Evolutionary conservation across 2,329 filamentous ascomycete species (phyloP).

Genomic region (Fusarium sp.): DNA sequence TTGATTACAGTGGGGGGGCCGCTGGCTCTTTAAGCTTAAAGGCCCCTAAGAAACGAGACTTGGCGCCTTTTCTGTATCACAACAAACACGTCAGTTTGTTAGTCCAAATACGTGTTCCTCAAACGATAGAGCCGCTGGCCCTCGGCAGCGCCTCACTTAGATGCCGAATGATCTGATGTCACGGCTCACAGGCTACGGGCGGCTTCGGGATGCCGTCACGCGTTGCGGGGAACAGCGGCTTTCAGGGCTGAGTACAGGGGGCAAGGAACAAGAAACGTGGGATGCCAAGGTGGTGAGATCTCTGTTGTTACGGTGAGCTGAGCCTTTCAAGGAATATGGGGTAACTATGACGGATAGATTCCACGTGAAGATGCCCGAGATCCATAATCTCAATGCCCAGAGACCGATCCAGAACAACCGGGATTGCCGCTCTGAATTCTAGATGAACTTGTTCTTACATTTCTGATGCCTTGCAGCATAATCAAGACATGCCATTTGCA

Average conservation of each 20-base stretch:
- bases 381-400: too few relatives aligned
- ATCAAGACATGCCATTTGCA: too few relatives aligned
- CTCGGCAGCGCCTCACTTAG: constrained; percentile 38
- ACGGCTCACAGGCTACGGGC: constrained; percentile 33
- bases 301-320: too few relatives aligned
- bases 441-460: too few relatives aligned
- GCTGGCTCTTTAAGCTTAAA: constrained; percentile 42
- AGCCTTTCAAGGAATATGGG: too few relatives aligned
- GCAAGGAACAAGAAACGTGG: neutral
- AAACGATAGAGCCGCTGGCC: constrained; percentile 18
- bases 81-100: constrained; percentile 22
- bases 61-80: constrained; percentile 8
- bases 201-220: constrained; percentile 40
- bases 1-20: constrained; percentile 23
- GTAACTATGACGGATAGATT: too few relatives aligned
- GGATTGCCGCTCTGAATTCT: too few relatives aligned
- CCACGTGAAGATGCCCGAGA: too few relatives aligned
- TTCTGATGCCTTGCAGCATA: too few relatives aligned
- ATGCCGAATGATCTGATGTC: constrained; percentile 44
- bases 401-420: too few relatives aligned
- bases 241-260: neutral
- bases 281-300: constrained; percentile 8
- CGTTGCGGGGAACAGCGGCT: constrained; percentile 32
- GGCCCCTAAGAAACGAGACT: constrained; percentile 7
- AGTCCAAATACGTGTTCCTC: constrained; percentile 22